Percentiles rank a stretch among this genome's conserved stretches.
Evolutionary conservation across 306 rosid species (phyloP).

Genomic region (Lathyrus oleraceus): DNA sequence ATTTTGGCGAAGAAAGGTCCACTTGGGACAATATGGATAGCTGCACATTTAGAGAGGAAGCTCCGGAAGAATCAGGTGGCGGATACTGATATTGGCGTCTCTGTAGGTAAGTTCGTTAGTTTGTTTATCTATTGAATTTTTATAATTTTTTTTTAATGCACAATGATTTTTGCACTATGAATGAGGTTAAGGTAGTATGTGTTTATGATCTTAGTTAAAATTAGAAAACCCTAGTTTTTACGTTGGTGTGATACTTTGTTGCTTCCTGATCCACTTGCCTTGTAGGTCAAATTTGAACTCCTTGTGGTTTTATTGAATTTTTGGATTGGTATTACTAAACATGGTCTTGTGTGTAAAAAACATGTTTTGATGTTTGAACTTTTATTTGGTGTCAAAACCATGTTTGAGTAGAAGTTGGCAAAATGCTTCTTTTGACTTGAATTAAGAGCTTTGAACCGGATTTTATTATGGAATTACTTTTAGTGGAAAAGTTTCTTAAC

Average conservation of each 20-base stretch:
- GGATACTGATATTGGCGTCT: slow-evolving; percentile 95
- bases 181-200: neutral
- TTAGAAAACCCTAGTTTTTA: slow-evolving; percentile 1
- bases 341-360: neutral
- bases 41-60: slow-evolving; percentile 99
- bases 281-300: neutral
- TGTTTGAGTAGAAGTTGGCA: neutral
- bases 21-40: slow-evolving; percentile 99
- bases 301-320: neutral
- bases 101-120: slow-evolving; percentile 86
- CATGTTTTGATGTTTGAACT: neutral
- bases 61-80: slow-evolving; percentile 99
- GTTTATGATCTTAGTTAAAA: neutral
- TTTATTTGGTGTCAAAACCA: neutral
- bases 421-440: neutral
- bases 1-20: slow-evolving; percentile 99
- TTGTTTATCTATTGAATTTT: slow-evolving; percentile 1
- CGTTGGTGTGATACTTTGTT: neutral
- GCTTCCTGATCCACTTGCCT: slow-evolving; percentile 2
- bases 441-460: neutral
- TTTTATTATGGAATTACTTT: neutral
- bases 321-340: neutral
- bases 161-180: neutral
- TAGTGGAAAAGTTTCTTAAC: neutral
- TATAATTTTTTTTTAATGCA: neutral